Base-by-base conservation (phyloP, 148 eudicot species). In the Euryodendron excelsum region DNA sequence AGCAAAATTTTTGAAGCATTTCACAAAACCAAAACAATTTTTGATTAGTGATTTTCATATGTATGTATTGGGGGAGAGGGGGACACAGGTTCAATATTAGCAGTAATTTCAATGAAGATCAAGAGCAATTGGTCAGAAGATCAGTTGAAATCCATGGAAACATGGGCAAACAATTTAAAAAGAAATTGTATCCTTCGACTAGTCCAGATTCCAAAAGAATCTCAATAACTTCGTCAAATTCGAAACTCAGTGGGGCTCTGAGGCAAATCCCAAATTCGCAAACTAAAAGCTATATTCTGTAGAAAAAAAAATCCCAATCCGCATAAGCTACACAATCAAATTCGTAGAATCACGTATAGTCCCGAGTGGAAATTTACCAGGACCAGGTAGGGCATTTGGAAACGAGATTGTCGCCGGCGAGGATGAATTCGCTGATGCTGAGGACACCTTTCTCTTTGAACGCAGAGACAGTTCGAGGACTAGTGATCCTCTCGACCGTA, bases 311-410 rank as follows among this genome's bases (percentile, higher is more conserved):
- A n/a, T n/a, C 60, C 5, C 2, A 21, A 4, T 4, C 60, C n/a
- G 2, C 60, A 11, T 3, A 55, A 55, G 3, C 25, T 21, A 4
- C 23, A 21, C 36, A 10, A 45, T 59, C 37, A 4, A 59, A 37
- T 27, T 74, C n/a, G 0, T 18, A 74, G n/a, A 55, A 72, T 23
- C 20, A 33, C 25, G 10, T 18, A 17, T 15, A 44, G 9, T 55
- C 3, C 7, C 8, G 21, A 7, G 5, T 4, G 10, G 28, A 36
- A 28, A 63, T n/a, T 45, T 88, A 95, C 99, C 99, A 95, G 45
- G 99, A 93, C 99, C 99, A 95, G 62, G 99, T 95, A 71, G 99
- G 99, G 84, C 99, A 95, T 79, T 93, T 95, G 66, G 97, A 90
- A 69, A 95, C 97, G 69, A 95, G 97, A 80, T 95, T 95, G 52